Evolutionary conservation across 1,284 basidiomycete genomes (phyloP).

Genomic region (Naganishia cerealis): DNA sequence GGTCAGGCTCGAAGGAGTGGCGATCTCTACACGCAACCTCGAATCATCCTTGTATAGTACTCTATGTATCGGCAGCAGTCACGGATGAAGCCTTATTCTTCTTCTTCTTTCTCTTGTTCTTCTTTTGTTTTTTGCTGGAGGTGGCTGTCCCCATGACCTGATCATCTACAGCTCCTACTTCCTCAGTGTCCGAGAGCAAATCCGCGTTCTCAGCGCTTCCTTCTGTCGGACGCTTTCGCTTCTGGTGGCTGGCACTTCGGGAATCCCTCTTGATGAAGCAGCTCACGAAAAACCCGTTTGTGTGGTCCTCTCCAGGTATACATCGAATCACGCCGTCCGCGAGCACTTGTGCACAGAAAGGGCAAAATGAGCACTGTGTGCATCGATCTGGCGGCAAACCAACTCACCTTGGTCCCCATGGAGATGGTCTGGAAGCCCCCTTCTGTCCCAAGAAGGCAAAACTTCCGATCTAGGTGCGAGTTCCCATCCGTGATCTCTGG

Average conservation of each 20-base stretch:
- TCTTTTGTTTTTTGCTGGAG: slow-evolving; percentile 24
- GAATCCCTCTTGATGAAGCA: slow-evolving; percentile 63
- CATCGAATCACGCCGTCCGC: slow-evolving; percentile 77
- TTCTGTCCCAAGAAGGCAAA: slow-evolving; percentile 73
- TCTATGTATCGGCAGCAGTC: not conserved
- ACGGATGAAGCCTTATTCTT: slow-evolving; percentile 24
- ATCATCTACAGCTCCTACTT: not conserved
- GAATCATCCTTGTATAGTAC: not conserved
- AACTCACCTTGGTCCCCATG: slow-evolving; percentile 47
- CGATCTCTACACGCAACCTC: not conserved
- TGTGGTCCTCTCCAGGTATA: slow-evolving; percentile 76
- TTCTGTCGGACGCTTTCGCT: slow-evolving; percentile 11
- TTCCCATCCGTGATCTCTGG: slow-evolving; percentile 61
- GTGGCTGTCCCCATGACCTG: not conserved
- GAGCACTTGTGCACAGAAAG: slow-evolving; percentile 55
- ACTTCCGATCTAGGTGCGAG: slow-evolving; percentile 68
- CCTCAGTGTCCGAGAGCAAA: not conserved
- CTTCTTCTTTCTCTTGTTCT: slow-evolving; percentile 33
- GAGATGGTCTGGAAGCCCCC: slow-evolving; percentile 70
- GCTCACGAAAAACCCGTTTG: slow-evolving; percentile 92
- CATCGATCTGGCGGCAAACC: too few relatives aligned
- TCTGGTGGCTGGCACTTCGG: not conserved
- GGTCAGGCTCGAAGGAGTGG: not conserved
- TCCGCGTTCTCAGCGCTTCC: not conserved
- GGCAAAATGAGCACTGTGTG: not conserved